Evolutionary conservation across 306 rosid species (phyloP).

Genomic region (Cucurbita ficifolia): DNA sequence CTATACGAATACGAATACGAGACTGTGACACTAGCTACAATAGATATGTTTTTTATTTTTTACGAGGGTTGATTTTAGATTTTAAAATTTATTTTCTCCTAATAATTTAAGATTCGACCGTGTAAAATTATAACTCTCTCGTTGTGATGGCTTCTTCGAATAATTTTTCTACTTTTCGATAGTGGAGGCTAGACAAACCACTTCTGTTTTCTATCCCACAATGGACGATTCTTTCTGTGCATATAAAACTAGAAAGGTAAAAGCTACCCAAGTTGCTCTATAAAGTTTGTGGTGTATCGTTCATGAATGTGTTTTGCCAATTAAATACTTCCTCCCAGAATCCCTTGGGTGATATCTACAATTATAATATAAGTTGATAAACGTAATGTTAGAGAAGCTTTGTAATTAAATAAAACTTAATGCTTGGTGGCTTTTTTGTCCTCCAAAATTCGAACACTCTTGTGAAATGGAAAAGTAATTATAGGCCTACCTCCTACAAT

Average conservation of each 20-base stretch:
- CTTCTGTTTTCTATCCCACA: neutral
- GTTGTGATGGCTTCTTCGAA: no score
- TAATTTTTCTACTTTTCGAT: neutral
- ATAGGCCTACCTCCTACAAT: neutral
- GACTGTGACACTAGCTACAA: neutral
- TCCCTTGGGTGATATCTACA: neutral
- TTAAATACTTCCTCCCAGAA: neutral
- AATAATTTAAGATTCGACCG: no score
- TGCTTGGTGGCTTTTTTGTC: slow-evolving; percentile 17
- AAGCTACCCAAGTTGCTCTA: neutral
- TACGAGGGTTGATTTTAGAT: no score
- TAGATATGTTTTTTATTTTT: no score
- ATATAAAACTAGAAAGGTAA: neutral
- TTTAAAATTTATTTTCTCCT: no score
- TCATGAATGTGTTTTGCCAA: neutral
- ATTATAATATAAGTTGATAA: neutral
- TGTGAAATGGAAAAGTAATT: neutral
- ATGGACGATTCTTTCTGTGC: neutral
- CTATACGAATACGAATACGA: neutral
- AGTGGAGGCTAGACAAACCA: neutral
- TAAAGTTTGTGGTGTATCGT: neutral
- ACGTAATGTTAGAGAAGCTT: neutral
- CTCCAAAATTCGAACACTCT: slow-evolving; percentile 39
- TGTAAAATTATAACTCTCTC: no score
- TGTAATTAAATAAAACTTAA: neutral